phyloP scores from a whole-genome alignment of 1,284 basidiomycete genomes.

The Ceratobasidium sp. region DNA sequence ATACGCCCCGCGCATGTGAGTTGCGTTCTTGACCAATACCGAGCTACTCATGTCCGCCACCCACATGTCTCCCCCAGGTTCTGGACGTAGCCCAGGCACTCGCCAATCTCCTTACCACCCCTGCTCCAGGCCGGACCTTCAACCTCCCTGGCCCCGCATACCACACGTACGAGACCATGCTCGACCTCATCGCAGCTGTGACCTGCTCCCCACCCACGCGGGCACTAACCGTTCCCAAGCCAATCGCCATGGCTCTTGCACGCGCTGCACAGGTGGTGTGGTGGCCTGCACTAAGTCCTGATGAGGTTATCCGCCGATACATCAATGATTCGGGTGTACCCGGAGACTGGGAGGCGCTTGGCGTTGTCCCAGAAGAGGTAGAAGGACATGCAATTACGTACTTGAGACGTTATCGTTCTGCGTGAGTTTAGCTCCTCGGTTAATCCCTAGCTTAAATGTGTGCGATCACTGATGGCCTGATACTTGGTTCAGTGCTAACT shows the following conservation, averaged over 20 bases:
- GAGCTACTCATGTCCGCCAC: not conserved
- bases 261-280: conserved; percentile 78
- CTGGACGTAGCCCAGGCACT: conserved; percentile 95
- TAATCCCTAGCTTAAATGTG: not conserved
- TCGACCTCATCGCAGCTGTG: conserved; percentile 83
- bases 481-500: conserved; percentile 24
- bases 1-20: conserved; percentile 92
- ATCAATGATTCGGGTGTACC: conserved; percentile 73
- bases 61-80: conserved; percentile 62
- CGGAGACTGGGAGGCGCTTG: conserved; percentile 60
- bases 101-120: conserved; percentile 77
- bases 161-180: conserved; percentile 85
- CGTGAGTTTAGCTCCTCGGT: conserved; percentile 56
- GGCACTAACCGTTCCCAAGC: conserved; percentile 82
- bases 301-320: conserved; percentile 90
- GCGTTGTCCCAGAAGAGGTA: conserved; percentile 81
- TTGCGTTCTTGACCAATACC: conserved; percentile 41
- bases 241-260: conserved; percentile 73
- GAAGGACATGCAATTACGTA: conserved; percentile 93
- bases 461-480: not conserved
- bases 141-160: conserved; percentile 90
- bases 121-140: conserved; percentile 72
- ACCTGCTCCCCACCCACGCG: conserved; percentile 78
- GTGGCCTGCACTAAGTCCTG: conserved; percentile 94
- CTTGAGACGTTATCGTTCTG: conserved; percentile 87